Percentiles rank a stretch among this genome's conserved stretches.
Conservation (phyloP, 2,329 filamentous ascomycete species). For the Penicillium hesseltinei region DNA sequence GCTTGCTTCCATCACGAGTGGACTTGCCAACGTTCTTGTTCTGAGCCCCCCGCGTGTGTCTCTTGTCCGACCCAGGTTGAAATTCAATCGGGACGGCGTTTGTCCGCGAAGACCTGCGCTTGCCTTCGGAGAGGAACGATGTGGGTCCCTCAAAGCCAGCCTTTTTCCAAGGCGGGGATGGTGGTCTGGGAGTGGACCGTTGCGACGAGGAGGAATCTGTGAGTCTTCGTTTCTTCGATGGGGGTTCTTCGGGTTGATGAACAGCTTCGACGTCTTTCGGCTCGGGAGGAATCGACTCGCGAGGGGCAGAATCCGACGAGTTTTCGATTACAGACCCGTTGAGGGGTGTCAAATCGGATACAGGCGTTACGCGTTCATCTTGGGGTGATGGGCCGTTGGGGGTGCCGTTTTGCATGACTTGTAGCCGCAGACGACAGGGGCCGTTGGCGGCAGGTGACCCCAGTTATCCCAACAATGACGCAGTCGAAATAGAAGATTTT, state of each 20-base stretch:
- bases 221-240: slow-evolving; percentile 48
- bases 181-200: slow-evolving; percentile 41
- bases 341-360: slow-evolving; percentile 23
- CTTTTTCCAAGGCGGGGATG: slow-evolving; percentile 91
- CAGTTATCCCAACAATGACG: slow-evolving; percentile 46
- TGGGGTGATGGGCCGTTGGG: slow-evolving; percentile 41
- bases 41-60: slow-evolving; percentile 45
- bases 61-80: slow-evolving; percentile 48
- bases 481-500: slow-evolving; percentile 34
- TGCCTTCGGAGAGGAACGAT: slow-evolving; percentile 67
- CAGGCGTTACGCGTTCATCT: slow-evolving; percentile 39
- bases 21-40: slow-evolving; percentile 35
- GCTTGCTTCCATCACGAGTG: slow-evolving; percentile 24
- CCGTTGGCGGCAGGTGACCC: slow-evolving; percentile 42
- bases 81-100: slow-evolving; percentile 48
- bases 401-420: slow-evolving; percentile 50
- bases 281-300: slow-evolving; percentile 28
- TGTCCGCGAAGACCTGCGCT: slow-evolving; percentile 60
- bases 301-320: slow-evolving; percentile 22
- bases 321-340: slow-evolving; percentile 23
- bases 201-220: slow-evolving; percentile 35
- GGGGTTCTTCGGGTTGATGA: slow-evolving; percentile 39
- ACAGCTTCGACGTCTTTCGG: slow-evolving; percentile 31
- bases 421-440: slow-evolving; percentile 43
- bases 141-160: slow-evolving; percentile 82